These are phyloP conservation scores for Arthrobotrys pseudoclavata DNA, from an alignment of 2,329 filamentous ascomycete species.

Conservation along the genomic window DNA sequence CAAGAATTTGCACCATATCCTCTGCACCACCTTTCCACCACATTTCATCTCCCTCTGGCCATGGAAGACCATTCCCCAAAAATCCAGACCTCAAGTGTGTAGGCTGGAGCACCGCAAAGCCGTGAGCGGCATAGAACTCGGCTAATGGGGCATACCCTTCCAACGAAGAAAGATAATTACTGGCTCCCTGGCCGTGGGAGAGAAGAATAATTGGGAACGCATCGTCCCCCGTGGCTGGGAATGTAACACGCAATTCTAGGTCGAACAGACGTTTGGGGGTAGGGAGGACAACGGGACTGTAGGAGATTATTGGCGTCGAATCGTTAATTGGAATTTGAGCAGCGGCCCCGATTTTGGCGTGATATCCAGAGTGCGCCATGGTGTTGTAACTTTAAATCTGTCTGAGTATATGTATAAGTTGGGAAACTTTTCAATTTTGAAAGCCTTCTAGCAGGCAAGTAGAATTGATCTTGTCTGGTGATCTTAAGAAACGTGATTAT, in stretches of 20 bases:
- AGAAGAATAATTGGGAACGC: constrained; percentile 67
- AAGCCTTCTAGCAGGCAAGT: too few species aligned
- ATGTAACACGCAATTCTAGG: constrained; percentile 66
- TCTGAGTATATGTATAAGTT: not conserved
- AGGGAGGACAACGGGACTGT: constrained; percentile 60
- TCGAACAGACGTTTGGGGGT: constrained; percentile 63
- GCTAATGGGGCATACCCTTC: constrained; percentile 67
- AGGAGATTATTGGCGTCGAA: constrained; percentile 64
- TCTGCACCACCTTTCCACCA: constrained; percentile 65
- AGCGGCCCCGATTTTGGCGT: constrained; percentile 34
- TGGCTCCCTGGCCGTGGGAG: constrained; percentile 67
- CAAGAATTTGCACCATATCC: constrained; percentile 66
- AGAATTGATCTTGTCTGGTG: too few species aligned
- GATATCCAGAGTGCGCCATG: constrained; percentile 41
- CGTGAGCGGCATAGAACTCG: constrained; percentile 68
- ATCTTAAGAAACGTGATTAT: too few species aligned
- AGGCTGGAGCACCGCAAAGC: constrained; percentile 68
- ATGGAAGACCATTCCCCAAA: constrained; percentile 61
- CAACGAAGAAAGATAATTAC: constrained; percentile 67
- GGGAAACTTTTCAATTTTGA: not conserved
- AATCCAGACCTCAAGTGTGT: constrained; percentile 67
- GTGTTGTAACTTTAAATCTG: not conserved
- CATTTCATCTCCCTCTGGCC: constrained; percentile 61
- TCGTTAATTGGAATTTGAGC: constrained; percentile 64
- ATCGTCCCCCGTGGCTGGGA: constrained; percentile 64